Percentiles rank a stretch among this genome's conserved stretches.
Evolutionary conservation across 2,329 filamentous ascomycete genomes (phyloP).

Genomic region (Elsinoe fawcettii): DNA sequence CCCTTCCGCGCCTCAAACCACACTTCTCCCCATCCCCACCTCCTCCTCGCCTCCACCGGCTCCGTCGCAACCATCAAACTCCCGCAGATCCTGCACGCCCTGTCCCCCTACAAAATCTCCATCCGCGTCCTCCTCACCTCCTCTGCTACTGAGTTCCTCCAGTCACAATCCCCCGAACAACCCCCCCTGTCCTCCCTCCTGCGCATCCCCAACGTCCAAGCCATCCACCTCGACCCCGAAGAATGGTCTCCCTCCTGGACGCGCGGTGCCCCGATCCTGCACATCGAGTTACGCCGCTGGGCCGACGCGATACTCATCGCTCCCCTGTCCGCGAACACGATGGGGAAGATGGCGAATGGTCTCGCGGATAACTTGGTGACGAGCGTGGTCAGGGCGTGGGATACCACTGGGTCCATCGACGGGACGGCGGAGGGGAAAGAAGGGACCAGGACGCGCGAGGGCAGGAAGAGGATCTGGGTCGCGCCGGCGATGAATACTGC

Average conservation of each 20-base stretch:
- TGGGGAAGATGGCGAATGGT: slow-evolving; percentile 76
- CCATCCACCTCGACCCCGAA: slow-evolving; percentile 71
- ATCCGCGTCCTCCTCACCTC: slow-evolving; percentile 79
- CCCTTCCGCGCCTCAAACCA: slow-evolving; percentile 31
- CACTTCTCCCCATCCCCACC: slow-evolving; percentile 45
- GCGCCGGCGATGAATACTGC: slow-evolving; percentile 81
- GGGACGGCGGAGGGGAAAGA: slow-evolving; percentile 22
- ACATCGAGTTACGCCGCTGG: slow-evolving; percentile 82
- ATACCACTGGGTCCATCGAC: slow-evolving; percentile 59
- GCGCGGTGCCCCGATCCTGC: slow-evolving; percentile 70
- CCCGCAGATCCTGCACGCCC: slow-evolving; percentile 43
- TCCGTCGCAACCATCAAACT: slow-evolving; percentile 85
- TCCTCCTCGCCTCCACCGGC: slow-evolving; percentile 60
- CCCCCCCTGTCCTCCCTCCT: slow-evolving; percentile 56
- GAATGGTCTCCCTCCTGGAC: slow-evolving; percentile 79
- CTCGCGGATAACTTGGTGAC: slow-evolving; percentile 67
- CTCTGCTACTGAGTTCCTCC: slow-evolving; percentile 66
- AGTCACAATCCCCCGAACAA: slow-evolving; percentile 68
- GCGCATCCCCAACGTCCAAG: slow-evolving; percentile 64
- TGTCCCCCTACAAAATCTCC: slow-evolving; percentile 54
- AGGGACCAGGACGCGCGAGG: slow-evolving; percentile 22
- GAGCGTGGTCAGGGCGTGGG: slow-evolving; percentile 79
- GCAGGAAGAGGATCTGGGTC: slow-evolving; percentile 62
- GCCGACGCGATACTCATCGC: slow-evolving; percentile 73
- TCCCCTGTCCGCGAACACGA: slow-evolving; percentile 72